Base-by-base conservation (phyloP, 2,329 filamentous ascomycete genomes). In the Xylaria multiplex region DNA sequence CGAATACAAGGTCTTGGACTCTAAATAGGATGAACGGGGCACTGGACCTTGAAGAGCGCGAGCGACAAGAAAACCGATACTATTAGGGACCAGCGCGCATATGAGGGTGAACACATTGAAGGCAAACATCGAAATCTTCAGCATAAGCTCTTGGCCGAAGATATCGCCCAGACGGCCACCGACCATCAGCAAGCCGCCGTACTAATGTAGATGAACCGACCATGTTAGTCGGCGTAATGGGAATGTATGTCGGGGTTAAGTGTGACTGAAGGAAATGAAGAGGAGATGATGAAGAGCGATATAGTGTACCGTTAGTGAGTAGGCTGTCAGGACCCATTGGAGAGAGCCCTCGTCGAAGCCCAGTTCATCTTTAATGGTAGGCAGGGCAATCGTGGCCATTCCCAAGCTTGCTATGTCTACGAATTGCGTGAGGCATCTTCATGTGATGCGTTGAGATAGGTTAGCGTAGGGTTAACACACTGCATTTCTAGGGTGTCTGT, bases 171-270 rank as follows among this genome's bases (percentile, higher is more conserved):
- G 54, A 27, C 54, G 54, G 27, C 54, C 54, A 35, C 54, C 54
- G 54, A 46, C 54, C 54, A 57, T 57, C 24, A 57, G 16, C 11
- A 57, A 57, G 27, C 54, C 54, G 54, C 54, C 54, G 40, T 45
- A 57, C 54, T 57, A 54, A 40, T 11, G n/a, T 32, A n/a, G 13
- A 11, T 16, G 19, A 9, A 54, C 27, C 19, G 9, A 24, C 13
- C n/a, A 42, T 16, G 52, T 54, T 35, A 54, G 46, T 40, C 37
- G 11, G 52, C 52, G 19, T 54, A n/a, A 35, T 35, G 14, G 24
- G 30, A 52, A 35, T 2, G 22, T 19, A 45, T 8, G 43, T 45
- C 7, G n/a, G 22, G 2, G 13, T 40, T 13, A 40, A 14, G 37
- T 40, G 13, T 40, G 22, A 2, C 43, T 7, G 7, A n/a, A 5